Evolutionary conservation across 2,329 filamentous ascomycete species (phyloP), one percentile per base, ranked within the genome.

Genomic region (Fusarium sp.): DNA sequence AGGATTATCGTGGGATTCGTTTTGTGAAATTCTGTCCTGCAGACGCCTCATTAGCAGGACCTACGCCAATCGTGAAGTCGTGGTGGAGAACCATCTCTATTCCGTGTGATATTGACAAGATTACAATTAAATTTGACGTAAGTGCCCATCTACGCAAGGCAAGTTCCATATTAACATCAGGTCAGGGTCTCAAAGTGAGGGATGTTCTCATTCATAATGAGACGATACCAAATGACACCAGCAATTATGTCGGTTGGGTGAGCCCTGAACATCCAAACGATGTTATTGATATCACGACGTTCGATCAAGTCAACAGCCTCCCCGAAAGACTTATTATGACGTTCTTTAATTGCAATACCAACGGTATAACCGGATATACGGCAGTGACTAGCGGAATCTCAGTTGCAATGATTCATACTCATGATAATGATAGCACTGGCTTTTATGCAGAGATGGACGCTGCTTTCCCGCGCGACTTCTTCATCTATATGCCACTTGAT

Each of bases 1-100:
- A 69, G 58, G 45, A 67, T 26, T 14, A 50, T 41, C 59, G 66
- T n/a, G 66, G 64, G n/a, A 65, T 69, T 6, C 60, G 64, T 3
- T 48, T 1, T 49, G 42, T 69, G 4, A 56, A 45, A 9, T 48
- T 67, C 23, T 56, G 44, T 41, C n/a, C 49, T 34, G 49, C 48
- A 49, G 45, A 53, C 31, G 31, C 41, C 13, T 26, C 14, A 8
- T 25, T 68, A 16, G 21, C 23, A 46, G 60, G 48, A 43, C 56
- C 52, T 56, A 39, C 48, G n/a, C 67, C 67, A 12, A 59, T 68
- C 9, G 26, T 13, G 39, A 56, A 39, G 25, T 56, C 56, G 19
- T 69, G 59, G 64, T 69, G 60, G 56, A 65, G 57, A 44, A 3
- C 34, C 6, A 62, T 69, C 30, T 67, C 46, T 62, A 19, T 6